Base-by-base conservation (phyloP, 116 monocot species). In the Trichopus zeylanicus region DNA sequence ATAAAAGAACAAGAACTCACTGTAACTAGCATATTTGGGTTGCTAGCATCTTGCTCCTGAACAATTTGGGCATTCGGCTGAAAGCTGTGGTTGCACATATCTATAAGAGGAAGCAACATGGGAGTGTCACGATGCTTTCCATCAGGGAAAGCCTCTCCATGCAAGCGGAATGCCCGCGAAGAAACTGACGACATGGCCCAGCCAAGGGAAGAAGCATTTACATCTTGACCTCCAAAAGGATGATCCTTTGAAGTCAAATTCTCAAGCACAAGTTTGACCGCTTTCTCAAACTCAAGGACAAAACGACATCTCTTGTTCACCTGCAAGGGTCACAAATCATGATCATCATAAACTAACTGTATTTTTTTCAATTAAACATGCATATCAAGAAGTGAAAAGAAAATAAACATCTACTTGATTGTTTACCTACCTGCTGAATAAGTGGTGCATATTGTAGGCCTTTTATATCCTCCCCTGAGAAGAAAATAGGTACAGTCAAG, bases 131-230 rank as follows among this genome's bases (percentile, higher is more conserved):
- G 26, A 33, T 59, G 49, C 19, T 60, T 49, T 20, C 77, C 80
- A 61, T 64, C 47, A 25, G 49, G 29, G 55, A 64, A 62, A 23
- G 39, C 56, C 22, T 78, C 67, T 42, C 75, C 71, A 71, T 82
- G 78, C 65, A 97, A 61, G 38, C 91, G 80, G 67, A 98, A 98
- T 13, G 98, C 98, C 60, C 98, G 77, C 51, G 98, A 91, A 73
- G 98, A 91, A 31, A 88, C 98, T 71, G 91, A 88, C 61, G 98
- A 85, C 91, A 98, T 85, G 47, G 98, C 91, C 91, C 98, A 98
- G 20, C 98, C 98, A 59, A 98, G 75, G 26, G 98, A 87, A 68
- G 91, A 82, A 55, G 91, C 67, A 74, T 72, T 70, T 29, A 85
- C 66, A 66, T 79, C 77, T 77, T 88, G 87, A 52, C 91, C 88